These are phyloP conservation scores for Leccinum variicolor DNA, from an alignment of 768 basidiomycete genomes.

Conservation along the genomic window DNA sequence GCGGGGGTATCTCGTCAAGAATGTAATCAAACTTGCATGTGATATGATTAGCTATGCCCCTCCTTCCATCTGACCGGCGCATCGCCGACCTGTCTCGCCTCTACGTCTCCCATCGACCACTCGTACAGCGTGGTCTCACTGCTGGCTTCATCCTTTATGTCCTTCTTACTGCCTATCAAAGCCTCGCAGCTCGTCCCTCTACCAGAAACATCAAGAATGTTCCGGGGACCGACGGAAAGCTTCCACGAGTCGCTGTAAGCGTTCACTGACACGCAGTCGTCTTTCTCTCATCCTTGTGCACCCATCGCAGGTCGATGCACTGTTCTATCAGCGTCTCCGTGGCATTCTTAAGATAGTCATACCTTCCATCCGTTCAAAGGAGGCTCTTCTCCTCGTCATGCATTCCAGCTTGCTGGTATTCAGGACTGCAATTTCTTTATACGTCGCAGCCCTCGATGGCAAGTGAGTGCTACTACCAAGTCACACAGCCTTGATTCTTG, in stretches of 20 bases:
- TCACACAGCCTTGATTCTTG: background rate
- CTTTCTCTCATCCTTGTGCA: background rate
- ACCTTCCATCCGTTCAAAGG: slow-evolving; percentile 79
- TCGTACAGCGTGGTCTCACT: slow-evolving; percentile 70
- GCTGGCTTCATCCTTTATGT: slow-evolving; percentile 69
- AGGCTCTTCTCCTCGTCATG: slow-evolving; percentile 81
- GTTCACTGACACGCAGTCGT: background rate
- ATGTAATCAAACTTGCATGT: too few species aligned
- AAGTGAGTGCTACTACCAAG: slow-evolving; percentile 48
- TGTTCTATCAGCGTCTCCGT: slow-evolving; percentile 82
- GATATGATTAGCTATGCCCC: slow-evolving; percentile 30
- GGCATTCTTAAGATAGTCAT: slow-evolving; percentile 84
- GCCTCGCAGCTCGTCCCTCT: slow-evolving; percentile 46
- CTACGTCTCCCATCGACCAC: slow-evolving; percentile 67
- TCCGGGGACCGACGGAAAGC: slow-evolving; percentile 36
- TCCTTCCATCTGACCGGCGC: slow-evolving; percentile 33
- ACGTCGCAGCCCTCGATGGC: slow-evolving; percentile 93
- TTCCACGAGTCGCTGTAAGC: slow-evolving; percentile 67
- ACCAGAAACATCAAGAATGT: slow-evolving; percentile 13
- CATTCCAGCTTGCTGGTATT: slow-evolving; percentile 88
- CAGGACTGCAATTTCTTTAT: slow-evolving; percentile 87
- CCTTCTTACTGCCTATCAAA: slow-evolving; percentile 57
- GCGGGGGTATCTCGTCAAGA: background rate
- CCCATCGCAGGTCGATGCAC: slow-evolving; percentile 69
- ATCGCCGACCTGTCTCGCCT: slow-evolving; percentile 42